Evolutionary conservation across 2,329 filamentous ascomycete genomes (phyloP).

Genomic region (Metarhizium rileyi): DNA sequence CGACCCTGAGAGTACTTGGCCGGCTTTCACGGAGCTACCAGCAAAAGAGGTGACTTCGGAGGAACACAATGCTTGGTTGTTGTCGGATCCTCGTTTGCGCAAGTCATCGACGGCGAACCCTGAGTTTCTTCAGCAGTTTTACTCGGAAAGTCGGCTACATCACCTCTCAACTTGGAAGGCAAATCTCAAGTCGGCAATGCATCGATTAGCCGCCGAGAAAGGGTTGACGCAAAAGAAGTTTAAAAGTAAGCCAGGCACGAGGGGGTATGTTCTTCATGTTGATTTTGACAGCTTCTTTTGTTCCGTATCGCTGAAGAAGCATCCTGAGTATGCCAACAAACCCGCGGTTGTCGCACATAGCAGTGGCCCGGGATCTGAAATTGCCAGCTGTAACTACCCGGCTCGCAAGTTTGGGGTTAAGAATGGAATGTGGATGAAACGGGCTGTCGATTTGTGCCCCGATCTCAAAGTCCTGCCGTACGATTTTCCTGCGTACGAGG

Average conservation of each 20-base stretch:
- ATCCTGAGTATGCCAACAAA: slow-evolving; percentile 65
- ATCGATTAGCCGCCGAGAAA: slow-evolving; percentile 67
- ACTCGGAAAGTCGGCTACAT: slow-evolving; percentile 87
- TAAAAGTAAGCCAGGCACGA: slow-evolving; percentile 49
- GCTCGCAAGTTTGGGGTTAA: slow-evolving; percentile 80
- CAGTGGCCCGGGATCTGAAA: slow-evolving; percentile 76
- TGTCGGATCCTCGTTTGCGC: slow-evolving; percentile 75
- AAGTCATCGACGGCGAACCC: slow-evolving; percentile 90
- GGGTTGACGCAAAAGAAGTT: slow-evolving; percentile 30
- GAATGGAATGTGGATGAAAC: slow-evolving; percentile 99
- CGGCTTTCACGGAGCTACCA: slow-evolving; percentile 7
- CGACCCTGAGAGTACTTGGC: neutral
- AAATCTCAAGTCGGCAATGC: slow-evolving; percentile 80
- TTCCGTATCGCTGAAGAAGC: slow-evolving; percentile 72
- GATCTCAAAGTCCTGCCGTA: slow-evolving; percentile 87
- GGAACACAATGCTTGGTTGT: slow-evolving; percentile 78
- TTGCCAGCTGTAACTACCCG: slow-evolving; percentile 94
- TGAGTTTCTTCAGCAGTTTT: slow-evolving; percentile 88
- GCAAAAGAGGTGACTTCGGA: slow-evolving; percentile 72
- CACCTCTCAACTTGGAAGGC: slow-evolving; percentile 97
- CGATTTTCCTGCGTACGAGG: slow-evolving; percentile 90
- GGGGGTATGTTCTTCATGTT: slow-evolving; percentile 85
- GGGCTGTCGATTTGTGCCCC: slow-evolving; percentile 71
- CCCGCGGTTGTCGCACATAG: slow-evolving; percentile 87
- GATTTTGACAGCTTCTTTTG: slow-evolving; percentile 99